phyloP scores from a whole-genome alignment of 2,329 filamentous ascomycete genomes.

The Cordyceps militaris region DNA sequence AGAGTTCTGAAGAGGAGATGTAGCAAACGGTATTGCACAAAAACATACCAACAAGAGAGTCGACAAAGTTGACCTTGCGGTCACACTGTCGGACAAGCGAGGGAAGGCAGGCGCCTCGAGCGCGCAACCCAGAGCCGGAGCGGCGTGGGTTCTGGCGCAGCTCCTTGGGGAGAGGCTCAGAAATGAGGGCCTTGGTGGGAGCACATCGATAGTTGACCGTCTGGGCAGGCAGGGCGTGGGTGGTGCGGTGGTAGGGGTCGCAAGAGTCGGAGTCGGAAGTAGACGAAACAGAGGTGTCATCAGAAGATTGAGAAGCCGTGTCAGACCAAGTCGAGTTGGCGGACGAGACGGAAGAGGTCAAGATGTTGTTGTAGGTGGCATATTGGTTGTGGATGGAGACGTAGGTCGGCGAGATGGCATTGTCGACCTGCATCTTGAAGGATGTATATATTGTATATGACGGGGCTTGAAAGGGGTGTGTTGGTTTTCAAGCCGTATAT shows the following conservation, averaged over 20 bases:
- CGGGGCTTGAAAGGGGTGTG: conserved; percentile 20
- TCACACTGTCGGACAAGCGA: conserved; percentile 78
- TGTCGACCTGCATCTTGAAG: conserved; percentile 53
- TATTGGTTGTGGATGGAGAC: conserved; percentile 39
- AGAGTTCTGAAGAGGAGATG: conserved; percentile 14
- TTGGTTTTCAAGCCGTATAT: conserved; percentile 24
- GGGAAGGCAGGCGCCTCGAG: conserved; percentile 59
- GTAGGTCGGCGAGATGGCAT: conserved; percentile 46
- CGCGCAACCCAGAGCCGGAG: conserved; percentile 46
- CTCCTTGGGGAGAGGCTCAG: conserved; percentile 48
- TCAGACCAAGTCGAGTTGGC: conserved; percentile 73
- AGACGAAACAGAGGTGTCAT: conserved; percentile 58
- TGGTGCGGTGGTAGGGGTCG: conserved; percentile 35
- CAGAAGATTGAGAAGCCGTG: conserved; percentile 61
- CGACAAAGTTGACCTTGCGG: conserved; percentile 91
- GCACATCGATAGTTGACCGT: conserved; percentile 20
- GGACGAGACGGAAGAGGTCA: conserved; percentile 70
- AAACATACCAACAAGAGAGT: conserved; percentile 92
- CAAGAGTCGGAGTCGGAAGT: conserved; percentile 48
- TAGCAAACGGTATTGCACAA: conserved; percentile 19
- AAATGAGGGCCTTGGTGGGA: conserved; percentile 22
- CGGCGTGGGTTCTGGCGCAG: conserved; percentile 59
- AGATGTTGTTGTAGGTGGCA: conserved; percentile 60
- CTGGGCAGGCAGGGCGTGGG: conserved; percentile 19
- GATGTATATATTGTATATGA: conserved; percentile 22